phyloP scores from a whole-genome alignment of 805 yeast species.

The Hanseniaspora occidentalis region DNA sequence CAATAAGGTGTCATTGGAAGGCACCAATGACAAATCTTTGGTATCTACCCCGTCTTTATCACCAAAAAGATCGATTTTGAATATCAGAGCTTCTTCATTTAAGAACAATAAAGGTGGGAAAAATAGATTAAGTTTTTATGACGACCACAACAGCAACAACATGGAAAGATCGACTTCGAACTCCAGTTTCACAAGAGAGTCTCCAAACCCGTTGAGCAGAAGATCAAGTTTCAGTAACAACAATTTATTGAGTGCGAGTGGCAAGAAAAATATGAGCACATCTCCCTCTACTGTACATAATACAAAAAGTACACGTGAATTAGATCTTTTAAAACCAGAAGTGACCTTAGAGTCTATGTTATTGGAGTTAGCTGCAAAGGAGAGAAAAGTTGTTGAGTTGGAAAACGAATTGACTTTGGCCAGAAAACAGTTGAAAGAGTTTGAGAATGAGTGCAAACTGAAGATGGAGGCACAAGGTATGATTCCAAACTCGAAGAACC shows the following conservation, averaged over 20 bases:
- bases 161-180: neutral
- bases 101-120: neutral
- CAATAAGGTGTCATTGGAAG: too few relatives aligned
- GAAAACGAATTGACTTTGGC: slow-evolving; percentile 3
- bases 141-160: neutral
- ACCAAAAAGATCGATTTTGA: neutral
- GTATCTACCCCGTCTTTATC: neutral
- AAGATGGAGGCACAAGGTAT: slow-evolving; percentile 1
- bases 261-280: neutral
- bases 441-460: slow-evolving; percentile 4
- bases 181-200: neutral
- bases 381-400: slow-evolving; percentile 5
- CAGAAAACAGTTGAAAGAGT: slow-evolving; percentile 5
- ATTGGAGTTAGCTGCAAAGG: slow-evolving; percentile 6
- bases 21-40: too few relatives aligned
- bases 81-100: neutral
- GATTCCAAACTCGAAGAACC: neutral
- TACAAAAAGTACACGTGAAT: neutral
- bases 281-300: neutral
- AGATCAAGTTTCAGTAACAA: neutral
- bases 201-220: neutral
- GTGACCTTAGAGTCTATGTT: slow-evolving; percentile 3
- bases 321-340: neutral
- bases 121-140: neutral
- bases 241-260: neutral